Evolutionary conservation across 371 early-diverging fungal species (phyloP).

Genomic region (Circinella minor): DNA sequence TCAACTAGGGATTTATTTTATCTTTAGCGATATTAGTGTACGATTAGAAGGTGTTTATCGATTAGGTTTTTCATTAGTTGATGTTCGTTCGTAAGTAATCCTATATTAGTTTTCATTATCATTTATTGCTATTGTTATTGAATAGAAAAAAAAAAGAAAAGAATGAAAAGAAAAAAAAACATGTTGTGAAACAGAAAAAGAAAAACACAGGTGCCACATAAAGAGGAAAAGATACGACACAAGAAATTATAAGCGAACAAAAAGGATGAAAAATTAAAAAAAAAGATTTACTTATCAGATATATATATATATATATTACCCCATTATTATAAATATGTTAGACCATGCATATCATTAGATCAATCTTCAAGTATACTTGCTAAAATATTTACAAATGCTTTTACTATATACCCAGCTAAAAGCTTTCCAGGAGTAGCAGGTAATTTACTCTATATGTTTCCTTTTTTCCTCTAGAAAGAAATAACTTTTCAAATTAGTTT

Average conservation of each 20-base stretch:
- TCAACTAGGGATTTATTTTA: conserved; percentile 76
- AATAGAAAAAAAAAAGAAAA: background rate
- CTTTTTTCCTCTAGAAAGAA: background rate
- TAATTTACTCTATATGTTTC: too few species aligned
- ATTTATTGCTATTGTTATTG: background rate
- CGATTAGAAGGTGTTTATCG: conserved; percentile 69
- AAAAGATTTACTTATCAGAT: too few species aligned
- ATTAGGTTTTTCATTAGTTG: conserved; percentile 62
- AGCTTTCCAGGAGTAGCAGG: conserved; percentile 71
- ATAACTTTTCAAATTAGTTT: background rate
- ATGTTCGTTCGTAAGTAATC: conserved; percentile 54
- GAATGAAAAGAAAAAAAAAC: too few species aligned
- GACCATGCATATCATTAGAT: conserved; percentile 33
- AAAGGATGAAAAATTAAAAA: too few species aligned
- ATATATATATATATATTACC: too few species aligned
- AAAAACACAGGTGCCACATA: background rate
- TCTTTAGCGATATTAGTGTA: conserved; percentile 75
- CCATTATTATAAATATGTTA: conserved; percentile 5
- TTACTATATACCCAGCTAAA: conserved; percentile 67
- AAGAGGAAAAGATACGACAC: too few species aligned
- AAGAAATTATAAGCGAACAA: too few species aligned
- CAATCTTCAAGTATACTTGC: conserved; percentile 36
- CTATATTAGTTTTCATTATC: background rate
- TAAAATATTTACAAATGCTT: conserved; percentile 51
- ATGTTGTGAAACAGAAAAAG: conserved; percentile 1